These are phyloP conservation scores for Phytophthora niederhauseri DNA, from an alignment of 352 stramenopile species.

Conservation along the genomic window DNA sequence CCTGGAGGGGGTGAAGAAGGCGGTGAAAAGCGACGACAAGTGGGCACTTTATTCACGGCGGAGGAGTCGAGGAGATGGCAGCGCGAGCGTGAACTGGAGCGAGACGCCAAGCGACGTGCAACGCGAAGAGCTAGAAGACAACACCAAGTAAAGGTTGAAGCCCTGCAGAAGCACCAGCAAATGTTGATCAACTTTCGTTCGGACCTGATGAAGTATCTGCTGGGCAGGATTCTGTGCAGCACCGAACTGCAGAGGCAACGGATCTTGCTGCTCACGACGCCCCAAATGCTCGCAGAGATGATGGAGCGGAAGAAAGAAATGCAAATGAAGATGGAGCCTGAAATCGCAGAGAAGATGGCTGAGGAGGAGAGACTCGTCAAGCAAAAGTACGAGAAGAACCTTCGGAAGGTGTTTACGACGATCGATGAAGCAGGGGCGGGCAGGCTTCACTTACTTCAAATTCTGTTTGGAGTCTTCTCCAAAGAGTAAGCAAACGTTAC, in stretches of 20 bases:
- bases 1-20: conserved; percentile 5
- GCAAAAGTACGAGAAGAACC: conserved; percentile 40
- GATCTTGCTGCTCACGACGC: conserved; percentile 61
- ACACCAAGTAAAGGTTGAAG: conserved; percentile 52
- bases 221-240: conserved; percentile 57
- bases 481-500: conserved; percentile 47
- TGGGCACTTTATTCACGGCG: conserved; percentile 54
- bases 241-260: conserved; percentile 58
- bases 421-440: conserved; percentile 44
- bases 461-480: conserved; percentile 60
- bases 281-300: conserved; percentile 52
- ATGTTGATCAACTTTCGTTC: conserved; percentile 56
- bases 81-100: conserved; percentile 48
- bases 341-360: conserved; percentile 55
- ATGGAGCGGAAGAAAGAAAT: conserved; percentile 34
- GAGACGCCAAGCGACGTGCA: conserved; percentile 45
- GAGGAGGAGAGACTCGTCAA: conserved; percentile 23
- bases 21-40: conserved; percentile 25
- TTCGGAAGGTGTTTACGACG: conserved; percentile 58
- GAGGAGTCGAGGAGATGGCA: conserved; percentile 58
- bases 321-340: conserved; percentile 46
- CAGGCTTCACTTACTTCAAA: conserved; percentile 58
- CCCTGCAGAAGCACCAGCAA: conserved; percentile 45
- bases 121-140: conserved; percentile 38
- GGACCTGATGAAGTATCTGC: conserved; percentile 50